Base-by-base conservation (phyloP, 2,329 filamentous ascomycete genomes). In the Paracamarosporium sp. region DNA sequence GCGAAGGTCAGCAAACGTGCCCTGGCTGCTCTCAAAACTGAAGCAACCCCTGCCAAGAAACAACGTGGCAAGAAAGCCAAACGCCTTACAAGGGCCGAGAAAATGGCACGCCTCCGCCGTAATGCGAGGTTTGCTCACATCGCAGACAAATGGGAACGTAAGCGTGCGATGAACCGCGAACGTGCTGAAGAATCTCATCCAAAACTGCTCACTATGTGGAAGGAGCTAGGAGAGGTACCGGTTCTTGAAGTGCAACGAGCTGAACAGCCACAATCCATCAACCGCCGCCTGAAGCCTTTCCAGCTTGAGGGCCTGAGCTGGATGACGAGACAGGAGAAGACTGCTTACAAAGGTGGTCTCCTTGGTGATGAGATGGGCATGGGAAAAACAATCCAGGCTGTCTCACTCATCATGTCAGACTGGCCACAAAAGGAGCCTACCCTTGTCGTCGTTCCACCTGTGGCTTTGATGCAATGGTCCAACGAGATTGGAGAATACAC, bases 341-440 rank as follows among this genome's bases (percentile, higher is more conserved):
- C 87, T 0, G 80, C 90, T 36, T 98, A 93, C 85, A 91, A 88
- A 70, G 95, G 95, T 17, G 95, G 95, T 13, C 82, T 99, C 2
- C 85, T 99, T 1, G 95, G 95, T 57, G 95, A 99, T 67, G 95
- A 99, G 78, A 99, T 99, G 95, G 95, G 95, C 20, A 91, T 99
- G 79, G 95, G 95, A 48, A 99, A 99, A 81, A 99, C 95, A 0
- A 98, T 99, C 50, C 95, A 99, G 77, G 94, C 95, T 2, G 95
- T 99, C 17, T 97, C 94, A 3, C 85, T 99, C 43, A 93, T 99
- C 76, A 98, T 98, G 95, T 97, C 94, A 0, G 93, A 98, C 74
- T 97, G 91, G 69, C 94, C 93, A 3, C 90, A 88, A 22, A 90
- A 90, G 65, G 80, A 89, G 53, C 94, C 95, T 1, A 91, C 92